Percentiles rank a stretch among this genome's conserved stretches.
Conservation (phyloP, 108 stramenopile species). For the Cyclotella cryptica region DNA sequence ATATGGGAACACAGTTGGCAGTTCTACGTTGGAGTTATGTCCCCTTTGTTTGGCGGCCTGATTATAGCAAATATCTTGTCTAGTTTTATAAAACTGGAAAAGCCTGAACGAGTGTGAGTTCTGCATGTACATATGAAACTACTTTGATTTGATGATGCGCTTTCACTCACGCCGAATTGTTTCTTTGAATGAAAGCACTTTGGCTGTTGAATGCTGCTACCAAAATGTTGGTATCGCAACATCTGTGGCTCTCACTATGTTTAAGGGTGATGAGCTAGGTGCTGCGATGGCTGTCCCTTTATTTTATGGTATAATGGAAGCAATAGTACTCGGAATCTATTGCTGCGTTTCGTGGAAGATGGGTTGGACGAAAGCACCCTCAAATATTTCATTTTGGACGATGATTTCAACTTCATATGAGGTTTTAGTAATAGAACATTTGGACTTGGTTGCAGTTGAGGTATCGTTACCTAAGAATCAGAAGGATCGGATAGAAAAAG, state of each 20-base stretch:
- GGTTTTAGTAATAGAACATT: slow-evolving; percentile 44
- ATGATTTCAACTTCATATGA: slow-evolving; percentile 53
- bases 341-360: slow-evolving; percentile 75
- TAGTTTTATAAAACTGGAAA: slow-evolving; percentile 53
- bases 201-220: slow-evolving; percentile 88
- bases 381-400: slow-evolving; percentile 58
- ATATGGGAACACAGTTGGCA: slow-evolving; percentile 82
- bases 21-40: slow-evolving; percentile 78
- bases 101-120: slow-evolving; percentile 77
- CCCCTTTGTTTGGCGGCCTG: slow-evolving; percentile 73
- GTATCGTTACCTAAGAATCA: slow-evolving; percentile 50
- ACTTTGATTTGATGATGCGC: background rate
- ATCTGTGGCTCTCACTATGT: slow-evolving; percentile 85
- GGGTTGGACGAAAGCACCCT: slow-evolving; percentile 84
- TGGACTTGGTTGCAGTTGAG: slow-evolving; percentile 47
- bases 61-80: slow-evolving; percentile 65
- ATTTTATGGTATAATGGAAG: slow-evolving; percentile 79
- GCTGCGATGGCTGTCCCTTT: slow-evolving; percentile 83
- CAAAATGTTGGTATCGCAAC: slow-evolving; percentile 90
- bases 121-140: background rate
- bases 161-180: slow-evolving; percentile 1
- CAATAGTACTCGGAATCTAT: slow-evolving; percentile 73
- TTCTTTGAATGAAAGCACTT: slow-evolving; percentile 40
- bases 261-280: slow-evolving; percentile 62
- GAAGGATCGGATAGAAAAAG: slow-evolving; percentile 39